Base-by-base conservation (phyloP, 805 yeast species). In the Suhomyces sp. region DNA sequence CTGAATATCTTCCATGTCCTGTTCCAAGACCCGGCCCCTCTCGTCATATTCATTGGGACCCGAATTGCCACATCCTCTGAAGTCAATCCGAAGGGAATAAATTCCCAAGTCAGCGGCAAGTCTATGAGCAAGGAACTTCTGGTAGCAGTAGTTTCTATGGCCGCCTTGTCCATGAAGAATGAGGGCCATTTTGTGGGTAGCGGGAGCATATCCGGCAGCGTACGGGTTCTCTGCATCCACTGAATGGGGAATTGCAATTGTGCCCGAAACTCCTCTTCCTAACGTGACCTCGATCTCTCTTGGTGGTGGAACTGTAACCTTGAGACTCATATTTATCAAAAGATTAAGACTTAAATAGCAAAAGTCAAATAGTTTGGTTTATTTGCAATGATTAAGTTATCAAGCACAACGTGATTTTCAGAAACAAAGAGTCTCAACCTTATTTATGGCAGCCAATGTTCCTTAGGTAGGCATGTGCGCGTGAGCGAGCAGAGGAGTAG, bases 131-230 rank as follows among this genome's bases (percentile, higher is more conserved):
- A 89, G 66, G 13, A 69, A 59, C 22, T 80, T 79, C 56, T 86
- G 90, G 66, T 86, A 91, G 53, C 89, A 83, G 64, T 89, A 86
- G 71, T 87, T 81, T 57, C 89, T 81, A 64, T 92, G 96, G 0
- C 96, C 96, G 0, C 85, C 92, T 55, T 81, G 86, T 1, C 97
- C 97, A 65, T 92, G 97, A n/a, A 83, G 57, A 15, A 91, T 62
- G 5, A 91, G 63, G 0, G 85, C 89, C 39, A 80, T 73, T 53
- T 79, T 76, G 52, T 72, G 77, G 6, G 80, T 77, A 6, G 76
- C 64, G 3, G 79, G 78, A 7, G 71, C 69, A 44, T 56, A 61
- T 1, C 67, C 69, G 8, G 59, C 60, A 29, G 53, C 58, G 50
- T 59, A 60, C 8, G 63, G 64, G 46, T 62, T 55, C 6, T 60